Evolutionary conservation across 352 stramenopile genomes (phyloP), one percentile per base, ranked within the genome.

Genomic region (Pythium vanterpoolii): DNA sequence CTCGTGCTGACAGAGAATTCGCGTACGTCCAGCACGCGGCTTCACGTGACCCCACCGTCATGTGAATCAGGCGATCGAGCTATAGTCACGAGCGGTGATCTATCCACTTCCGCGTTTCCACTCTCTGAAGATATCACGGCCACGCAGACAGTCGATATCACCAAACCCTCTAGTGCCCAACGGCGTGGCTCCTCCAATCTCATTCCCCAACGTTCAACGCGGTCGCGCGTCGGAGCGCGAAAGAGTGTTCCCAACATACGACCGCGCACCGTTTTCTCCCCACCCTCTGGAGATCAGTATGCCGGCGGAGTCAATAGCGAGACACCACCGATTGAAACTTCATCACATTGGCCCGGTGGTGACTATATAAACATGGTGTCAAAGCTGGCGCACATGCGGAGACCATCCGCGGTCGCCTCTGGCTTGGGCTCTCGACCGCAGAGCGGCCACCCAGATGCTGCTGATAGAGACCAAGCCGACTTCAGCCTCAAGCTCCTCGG

Each of bases 291-390:
- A 4, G 43, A 45, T 16, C 58, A 55, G 31, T 56, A 55, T 26
- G 43, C 28, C 4, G 11, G 18, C 16, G 38, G 34, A 3, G 5
- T 14, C 1, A 43, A 24, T 6, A 30, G 51, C 13, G 26, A 38
- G 16, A 10, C 34, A 23, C 10, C 28, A 9, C 33, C 49, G 1
- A 56, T 69, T 21, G 58, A 49, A 9, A 62, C 65, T 28, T 43
- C 49, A 4, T 68, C 61, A 4, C 34, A 67, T 47, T 57, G 49
- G 3, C 23, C 27, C 0, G 47, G 56, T 28, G 63, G 34, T 13
- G 52, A 72, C 19, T 72, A 65, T 24, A 42, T 68, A 28, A 72
- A 70, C 51, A 72, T 74, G 50, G 66, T 61, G 10, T 33, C 55
- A 1, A 66, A 51, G 19, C 48, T 65, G 1, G 63, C 56, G 14